phyloP scores from a whole-genome alignment of 495 filamentous ascomycete genomes.

The Penicillium salamii region DNA sequence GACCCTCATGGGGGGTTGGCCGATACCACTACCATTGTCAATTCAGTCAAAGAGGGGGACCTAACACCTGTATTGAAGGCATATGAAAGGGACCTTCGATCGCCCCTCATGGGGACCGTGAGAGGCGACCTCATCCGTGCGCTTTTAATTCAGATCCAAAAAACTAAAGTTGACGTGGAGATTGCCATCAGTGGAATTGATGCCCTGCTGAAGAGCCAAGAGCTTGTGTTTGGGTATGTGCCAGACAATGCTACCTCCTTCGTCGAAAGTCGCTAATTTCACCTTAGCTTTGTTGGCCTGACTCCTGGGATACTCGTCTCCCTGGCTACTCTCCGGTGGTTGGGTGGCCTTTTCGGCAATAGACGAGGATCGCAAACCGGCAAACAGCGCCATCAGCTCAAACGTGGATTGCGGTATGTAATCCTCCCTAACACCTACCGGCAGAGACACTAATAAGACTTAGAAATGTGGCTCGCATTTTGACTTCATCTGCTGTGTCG shows the following conservation, averaged over 20 bases:
- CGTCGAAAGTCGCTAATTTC: neutral
- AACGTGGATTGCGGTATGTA: slow-evolving; percentile 67
- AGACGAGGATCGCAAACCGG: slow-evolving; percentile 61
- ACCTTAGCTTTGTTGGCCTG: slow-evolving; percentile 73
- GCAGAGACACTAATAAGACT: neutral
- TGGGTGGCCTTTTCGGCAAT: slow-evolving; percentile 62
- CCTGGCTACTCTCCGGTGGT: slow-evolving; percentile 69
- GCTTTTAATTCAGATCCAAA: slow-evolving; percentile 93
- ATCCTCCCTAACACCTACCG: neutral
- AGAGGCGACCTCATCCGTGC: slow-evolving; percentile 85
- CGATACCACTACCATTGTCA: slow-evolving; percentile 66
- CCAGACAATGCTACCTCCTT: neutral
- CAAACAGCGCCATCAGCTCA: slow-evolving; percentile 58
- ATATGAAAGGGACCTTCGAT: slow-evolving; percentile 82
- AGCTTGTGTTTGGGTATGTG: slow-evolving; percentile 82
- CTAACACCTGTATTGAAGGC: slow-evolving; percentile 85
- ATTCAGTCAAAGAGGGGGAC: slow-evolving; percentile 84
- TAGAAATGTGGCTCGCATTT: slow-evolving; percentile 78
- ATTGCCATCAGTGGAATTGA: slow-evolving; percentile 94
- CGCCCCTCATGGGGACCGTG: slow-evolving; percentile 74
- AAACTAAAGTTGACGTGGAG: slow-evolving; percentile 98
- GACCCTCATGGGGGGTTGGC: slow-evolving; percentile 42
- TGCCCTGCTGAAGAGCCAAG: slow-evolving; percentile 86
- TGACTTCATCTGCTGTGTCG: slow-evolving; percentile 55
- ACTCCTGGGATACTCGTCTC: slow-evolving; percentile 87